Evolutionary conservation across 1,284 basidiomycete species (phyloP), one percentile per base, ranked within the genome.

Genomic region (Coniferiporia sulphurascens): DNA sequence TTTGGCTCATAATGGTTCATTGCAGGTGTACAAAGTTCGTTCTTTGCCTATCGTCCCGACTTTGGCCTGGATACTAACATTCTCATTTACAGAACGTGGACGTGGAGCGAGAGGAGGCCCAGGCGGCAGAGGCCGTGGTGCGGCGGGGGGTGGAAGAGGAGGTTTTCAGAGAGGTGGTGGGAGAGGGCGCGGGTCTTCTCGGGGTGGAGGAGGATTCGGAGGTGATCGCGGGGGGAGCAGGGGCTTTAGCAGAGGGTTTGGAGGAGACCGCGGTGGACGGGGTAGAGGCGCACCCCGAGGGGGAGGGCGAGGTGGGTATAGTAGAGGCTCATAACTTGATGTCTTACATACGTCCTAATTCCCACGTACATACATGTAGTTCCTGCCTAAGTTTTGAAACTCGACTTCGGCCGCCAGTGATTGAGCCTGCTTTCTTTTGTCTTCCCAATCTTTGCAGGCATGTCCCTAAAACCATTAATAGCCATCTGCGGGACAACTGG

Each of bases 401-500:
- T 5, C 27, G 27, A 27, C 27, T 27, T n/a, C 45, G 9, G 38
- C 17, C 9, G 17, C 35, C 46, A 4, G 17, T 43, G 12, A 43
- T 7, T 7, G 10, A n/a, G 10, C 10, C 41, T 43, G 7, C 41
- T 43, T 2, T 13, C 3, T 7, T 2, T 3, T n/a, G 41, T 13
- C 12, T 7, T 43, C 41, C n/a, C 12, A 43, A 43, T 43, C n/a
- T 12, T 7, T 43, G 3, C 41, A n/a, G 65, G 62, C 48, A 73
- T 72, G 70, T 52, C 73, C 62, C 64, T 79, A 32, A 76, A 74
- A 45, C 89, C 90, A 36, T 76, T 94, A 64, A 82, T 98, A 54
- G 83, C 90, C 9, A 87, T 99, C 55, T 91, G 95, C 61, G 96
- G 96, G 19, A 95, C 94, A 0, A 99, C 96, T 1, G 97, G 96